A percentile compares a stretch with the other conserved stretches of the same genome.
phyloP scores from a whole-genome alignment of 345 rosid genomes.

The Lenwebbia sp. region DNA sequence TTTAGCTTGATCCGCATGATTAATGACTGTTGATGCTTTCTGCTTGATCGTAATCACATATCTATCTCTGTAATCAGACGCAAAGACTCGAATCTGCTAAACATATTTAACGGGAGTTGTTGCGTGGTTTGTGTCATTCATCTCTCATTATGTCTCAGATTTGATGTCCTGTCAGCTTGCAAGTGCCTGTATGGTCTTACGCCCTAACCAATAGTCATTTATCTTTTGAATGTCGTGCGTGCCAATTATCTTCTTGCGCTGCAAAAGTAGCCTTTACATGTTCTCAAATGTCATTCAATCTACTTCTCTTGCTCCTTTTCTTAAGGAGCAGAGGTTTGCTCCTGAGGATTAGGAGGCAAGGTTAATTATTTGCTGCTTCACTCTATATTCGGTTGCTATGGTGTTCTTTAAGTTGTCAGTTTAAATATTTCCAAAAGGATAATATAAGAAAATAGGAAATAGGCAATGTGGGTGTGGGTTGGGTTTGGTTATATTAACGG shows the following conservation, averaged over 20 bases:
- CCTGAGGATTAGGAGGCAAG: background rate
- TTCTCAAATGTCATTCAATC: background rate
- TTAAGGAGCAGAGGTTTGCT: background rate
- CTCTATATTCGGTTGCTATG: background rate
- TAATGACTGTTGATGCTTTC: background rate
- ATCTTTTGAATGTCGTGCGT: background rate
- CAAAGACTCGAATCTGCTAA: background rate
- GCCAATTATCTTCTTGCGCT: background rate
- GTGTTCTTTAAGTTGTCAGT: background rate
- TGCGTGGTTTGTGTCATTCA: background rate
- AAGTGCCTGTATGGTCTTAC: background rate
- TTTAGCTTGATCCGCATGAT: background rate
- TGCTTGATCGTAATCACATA: background rate
- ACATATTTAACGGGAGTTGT: background rate
- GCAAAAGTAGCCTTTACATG: background rate
- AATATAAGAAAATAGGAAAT: background rate
- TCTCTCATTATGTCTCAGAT: background rate
- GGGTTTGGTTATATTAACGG: slow-evolving; percentile 93
- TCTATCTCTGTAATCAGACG: background rate
- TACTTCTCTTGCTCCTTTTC: background rate
- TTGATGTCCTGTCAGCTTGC: background rate
- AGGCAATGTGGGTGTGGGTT: slow-evolving; percentile 41
- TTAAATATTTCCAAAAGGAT: background rate
- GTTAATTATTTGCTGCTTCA: background rate
- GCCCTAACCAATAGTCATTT: background rate